phyloP scores from a whole-genome alignment of 495 filamentous ascomycete species.

The Gamarada debralockiae region DNA sequence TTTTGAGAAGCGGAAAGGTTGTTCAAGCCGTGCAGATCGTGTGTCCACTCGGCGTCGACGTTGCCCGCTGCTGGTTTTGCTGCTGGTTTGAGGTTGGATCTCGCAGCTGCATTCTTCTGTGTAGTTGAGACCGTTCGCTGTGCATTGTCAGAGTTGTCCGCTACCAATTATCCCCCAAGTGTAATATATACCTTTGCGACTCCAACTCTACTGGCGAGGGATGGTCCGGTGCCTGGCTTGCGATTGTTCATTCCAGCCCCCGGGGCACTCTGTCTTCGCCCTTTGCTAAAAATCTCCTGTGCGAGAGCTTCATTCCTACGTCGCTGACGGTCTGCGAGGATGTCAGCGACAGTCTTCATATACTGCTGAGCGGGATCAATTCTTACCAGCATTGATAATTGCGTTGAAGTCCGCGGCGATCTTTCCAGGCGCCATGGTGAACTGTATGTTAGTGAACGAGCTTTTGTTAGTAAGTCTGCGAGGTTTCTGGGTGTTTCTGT shows the following conservation, averaged over 20 bases:
- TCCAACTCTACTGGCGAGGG: slow-evolving; percentile 67
- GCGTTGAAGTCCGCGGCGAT: slow-evolving; percentile 20
- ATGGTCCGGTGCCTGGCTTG: slow-evolving; percentile 40
- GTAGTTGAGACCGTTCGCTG: slow-evolving; percentile 41
- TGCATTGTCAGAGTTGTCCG: slow-evolving; percentile 12
- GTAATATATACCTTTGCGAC: slow-evolving; percentile 12
- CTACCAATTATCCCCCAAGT: not conserved
- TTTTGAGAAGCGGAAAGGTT: slow-evolving; percentile 28
- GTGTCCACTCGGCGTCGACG: slow-evolving; percentile 54
- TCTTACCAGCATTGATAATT: slow-evolving; percentile 23
- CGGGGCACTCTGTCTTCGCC: slow-evolving; percentile 56
- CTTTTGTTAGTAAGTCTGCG: slow-evolving; percentile 9
- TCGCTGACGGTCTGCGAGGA: slow-evolving; percentile 57
- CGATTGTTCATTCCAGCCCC: slow-evolving; percentile 37
- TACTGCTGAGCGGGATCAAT: not conserved
- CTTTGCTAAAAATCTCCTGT: slow-evolving; percentile 62
- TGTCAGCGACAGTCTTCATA: slow-evolving; percentile 6
- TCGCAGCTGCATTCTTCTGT: slow-evolving; percentile 28
- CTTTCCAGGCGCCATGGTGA: slow-evolving; percentile 22
- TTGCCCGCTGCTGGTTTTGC: slow-evolving; percentile 32
- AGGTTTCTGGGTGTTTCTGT: not conserved
- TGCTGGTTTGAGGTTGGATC: slow-evolving; percentile 24
- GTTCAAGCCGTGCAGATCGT: slow-evolving; percentile 45
- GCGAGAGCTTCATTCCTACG: slow-evolving; percentile 70
- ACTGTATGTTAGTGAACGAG: slow-evolving; percentile 12